phyloP scores from a whole-genome alignment of 805 yeast species.

The Suhomyces kilbournensis region DNA sequence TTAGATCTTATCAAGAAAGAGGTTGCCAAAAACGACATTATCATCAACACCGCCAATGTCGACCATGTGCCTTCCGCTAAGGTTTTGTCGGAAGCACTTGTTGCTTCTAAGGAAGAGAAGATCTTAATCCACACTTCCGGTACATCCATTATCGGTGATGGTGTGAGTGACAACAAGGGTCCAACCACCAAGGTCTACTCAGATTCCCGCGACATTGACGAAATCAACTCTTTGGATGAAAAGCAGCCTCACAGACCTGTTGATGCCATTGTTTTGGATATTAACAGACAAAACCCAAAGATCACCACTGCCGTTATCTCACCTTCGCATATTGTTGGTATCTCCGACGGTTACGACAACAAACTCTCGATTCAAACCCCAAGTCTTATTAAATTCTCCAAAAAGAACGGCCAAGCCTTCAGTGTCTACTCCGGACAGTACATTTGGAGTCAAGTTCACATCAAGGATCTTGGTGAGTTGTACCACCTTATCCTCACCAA shows the following conservation, averaged over 20 bases:
- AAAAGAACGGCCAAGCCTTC: conserved; percentile 18
- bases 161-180: conserved; percentile 11
- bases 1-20: conserved; percentile 13
- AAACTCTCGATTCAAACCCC: conserved; percentile 30
- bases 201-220: conserved; percentile 22
- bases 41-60: conserved; percentile 31
- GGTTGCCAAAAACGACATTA: conserved; percentile 22
- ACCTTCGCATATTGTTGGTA: conserved; percentile 36
- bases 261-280: conserved; percentile 25
- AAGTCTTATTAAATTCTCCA: conserved; percentile 15
- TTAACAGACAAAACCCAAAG: conserved; percentile 27
- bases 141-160: conserved; percentile 28
- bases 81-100: conserved; percentile 18
- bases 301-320: conserved; percentile 27
- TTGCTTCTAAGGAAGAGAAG: conserved; percentile 10
- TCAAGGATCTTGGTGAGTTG: conserved; percentile 30
- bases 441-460: conserved; percentile 36
- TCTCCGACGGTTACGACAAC: conserved; percentile 28
- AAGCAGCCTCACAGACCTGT: conserved; percentile 32
- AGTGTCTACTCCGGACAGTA: conserved; percentile 28
- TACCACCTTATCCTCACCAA: conserved; percentile 22
- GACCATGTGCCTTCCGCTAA: conserved; percentile 24
- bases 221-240: conserved; percentile 21
- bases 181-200: conserved; percentile 18
- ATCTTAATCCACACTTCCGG: conserved; percentile 37